These are phyloP conservation scores for Vaccinium macrocarpon DNA, from an alignment of 148 eudicot species.

Conservation along the genomic window DNA sequence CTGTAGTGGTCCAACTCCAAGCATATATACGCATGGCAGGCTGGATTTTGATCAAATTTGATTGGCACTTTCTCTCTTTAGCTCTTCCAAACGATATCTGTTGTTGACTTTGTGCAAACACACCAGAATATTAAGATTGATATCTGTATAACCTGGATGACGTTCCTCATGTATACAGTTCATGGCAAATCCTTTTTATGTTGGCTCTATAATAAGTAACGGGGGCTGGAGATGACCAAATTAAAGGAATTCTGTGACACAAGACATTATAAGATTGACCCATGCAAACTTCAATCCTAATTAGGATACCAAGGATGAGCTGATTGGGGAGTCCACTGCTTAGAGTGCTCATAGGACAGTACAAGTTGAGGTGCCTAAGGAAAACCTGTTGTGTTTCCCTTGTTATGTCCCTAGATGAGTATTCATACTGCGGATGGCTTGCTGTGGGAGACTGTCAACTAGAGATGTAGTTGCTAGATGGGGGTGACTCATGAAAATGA, in stretches of 20 bases:
- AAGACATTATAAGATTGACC: neutral
- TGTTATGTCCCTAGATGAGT: no score
- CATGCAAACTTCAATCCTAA: neutral
- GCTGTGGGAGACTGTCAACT: no score
- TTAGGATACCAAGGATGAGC: neutral
- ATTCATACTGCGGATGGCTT: no score
- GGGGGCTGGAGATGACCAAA: no score
- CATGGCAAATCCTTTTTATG: neutral
- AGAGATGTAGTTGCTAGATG: no score
- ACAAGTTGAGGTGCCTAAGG: no score
- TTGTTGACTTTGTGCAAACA: neutral
- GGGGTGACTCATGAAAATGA: no score
- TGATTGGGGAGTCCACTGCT: no score
- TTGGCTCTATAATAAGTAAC: no score
- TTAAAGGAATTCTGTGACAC: neutral
- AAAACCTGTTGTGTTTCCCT: no score
- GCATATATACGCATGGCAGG: neutral
- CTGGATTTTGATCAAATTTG: neutral
- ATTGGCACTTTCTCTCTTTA: neutral
- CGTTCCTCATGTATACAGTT: neutral
- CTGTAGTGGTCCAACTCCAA: neutral
- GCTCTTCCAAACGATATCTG: neutral
- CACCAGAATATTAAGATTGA: neutral
- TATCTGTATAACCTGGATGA: neutral
- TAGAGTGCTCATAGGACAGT: no score